Evolutionary conservation across 306 rosid species (phyloP).

Genomic region (Chamaecrista fasciculata): DNA sequence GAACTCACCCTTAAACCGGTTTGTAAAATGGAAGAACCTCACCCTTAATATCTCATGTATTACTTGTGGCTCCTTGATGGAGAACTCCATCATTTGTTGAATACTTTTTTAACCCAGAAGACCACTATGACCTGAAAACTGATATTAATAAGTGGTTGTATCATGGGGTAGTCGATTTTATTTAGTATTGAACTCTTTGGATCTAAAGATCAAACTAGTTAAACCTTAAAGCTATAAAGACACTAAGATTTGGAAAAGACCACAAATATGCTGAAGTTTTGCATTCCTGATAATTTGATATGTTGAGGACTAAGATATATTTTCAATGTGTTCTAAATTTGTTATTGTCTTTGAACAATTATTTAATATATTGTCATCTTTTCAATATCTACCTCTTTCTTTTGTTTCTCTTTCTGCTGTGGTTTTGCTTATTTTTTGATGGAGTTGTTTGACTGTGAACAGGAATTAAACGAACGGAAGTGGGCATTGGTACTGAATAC

Average conservation of each 20-base stretch:
- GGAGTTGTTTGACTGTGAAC: slow-evolving; percentile 30
- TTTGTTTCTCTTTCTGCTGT: slow-evolving; percentile 16
- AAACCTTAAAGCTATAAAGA: neutral
- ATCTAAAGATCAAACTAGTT: neutral
- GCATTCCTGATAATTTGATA: neutral
- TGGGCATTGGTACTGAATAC: slow-evolving; percentile 16
- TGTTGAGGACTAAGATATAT: neutral
- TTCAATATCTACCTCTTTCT: slow-evolving; percentile 9
- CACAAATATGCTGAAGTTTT: neutral
- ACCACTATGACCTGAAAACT: neutral
- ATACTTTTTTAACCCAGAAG: neutral
- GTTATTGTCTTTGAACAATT: neutral
- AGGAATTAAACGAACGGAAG: slow-evolving; percentile 20
- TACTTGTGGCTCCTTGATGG: no score
- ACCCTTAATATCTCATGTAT: no score
- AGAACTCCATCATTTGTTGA: no score
- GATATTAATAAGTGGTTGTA: neutral
- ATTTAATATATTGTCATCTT: neutral
- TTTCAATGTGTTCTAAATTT: neutral
- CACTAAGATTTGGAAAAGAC: neutral
- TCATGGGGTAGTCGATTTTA: neutral
- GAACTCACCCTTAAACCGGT: no score
- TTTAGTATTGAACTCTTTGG: neutral
- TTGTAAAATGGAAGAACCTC: no score
- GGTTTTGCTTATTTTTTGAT: neutral